Conservation (phyloP, 805 yeast genomes). For the Ogataea ganodermae region DNA sequence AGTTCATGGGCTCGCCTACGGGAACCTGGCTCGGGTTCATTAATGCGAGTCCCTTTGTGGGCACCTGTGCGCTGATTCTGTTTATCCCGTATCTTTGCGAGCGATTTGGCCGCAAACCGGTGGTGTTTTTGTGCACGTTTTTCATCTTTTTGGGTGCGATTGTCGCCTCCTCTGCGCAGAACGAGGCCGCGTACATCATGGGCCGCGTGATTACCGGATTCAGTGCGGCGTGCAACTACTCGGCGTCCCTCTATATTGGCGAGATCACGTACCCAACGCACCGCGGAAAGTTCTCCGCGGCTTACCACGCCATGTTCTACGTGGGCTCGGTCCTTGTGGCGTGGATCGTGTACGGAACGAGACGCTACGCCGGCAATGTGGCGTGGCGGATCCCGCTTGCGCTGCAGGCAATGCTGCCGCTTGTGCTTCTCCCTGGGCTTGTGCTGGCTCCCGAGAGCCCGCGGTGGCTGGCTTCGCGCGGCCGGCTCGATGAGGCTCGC, state of each 20-base stretch:
- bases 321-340: conserved; percentile 46
- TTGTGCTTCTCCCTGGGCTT: conserved; percentile 32
- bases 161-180: conserved; percentile 23
- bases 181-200: conserved; percentile 21
- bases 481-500: conserved; percentile 37
- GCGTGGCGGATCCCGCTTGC: conserved; percentile 45
- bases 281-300: conserved; percentile 35
- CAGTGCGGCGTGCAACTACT: conserved; percentile 21
- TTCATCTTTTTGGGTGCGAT: conserved; percentile 21
- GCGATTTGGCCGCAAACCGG: conserved; percentile 19
- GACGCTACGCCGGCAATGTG: conserved; percentile 25
- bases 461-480: conserved; percentile 35
- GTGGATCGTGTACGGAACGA: conserved; percentile 45
- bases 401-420: conserved; percentile 41
- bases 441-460: conserved; percentile 42
- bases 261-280: conserved; percentile 41
- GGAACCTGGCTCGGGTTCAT: conserved; percentile 26
- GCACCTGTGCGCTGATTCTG: conserved; percentile 21
- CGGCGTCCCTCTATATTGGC: conserved; percentile 20
- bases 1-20: conserved; percentile 19
- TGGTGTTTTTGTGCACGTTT: conserved; percentile 14
- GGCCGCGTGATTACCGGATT: conserved; percentile 22
- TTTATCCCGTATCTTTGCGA: conserved; percentile 21
- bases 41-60: conserved; percentile 23
- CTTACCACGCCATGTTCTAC: conserved; percentile 44